phyloP scores from a whole-genome alignment of 2,329 filamentous ascomycete species.

The Colletotrichum chlorophyti region DNA sequence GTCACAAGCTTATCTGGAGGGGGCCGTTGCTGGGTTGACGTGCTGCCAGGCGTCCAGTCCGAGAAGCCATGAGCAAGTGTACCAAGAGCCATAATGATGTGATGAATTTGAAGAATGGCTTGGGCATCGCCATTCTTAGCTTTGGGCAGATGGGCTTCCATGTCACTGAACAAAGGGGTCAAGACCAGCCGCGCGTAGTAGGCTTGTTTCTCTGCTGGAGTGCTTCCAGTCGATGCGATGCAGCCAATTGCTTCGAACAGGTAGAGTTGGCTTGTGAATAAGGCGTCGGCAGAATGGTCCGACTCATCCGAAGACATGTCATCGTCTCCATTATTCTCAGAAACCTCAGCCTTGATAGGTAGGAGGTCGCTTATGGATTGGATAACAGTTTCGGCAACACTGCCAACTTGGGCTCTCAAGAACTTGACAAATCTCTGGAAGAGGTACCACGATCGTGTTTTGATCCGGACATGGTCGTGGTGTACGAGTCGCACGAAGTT shows the following conservation, averaged over 20 bases:
- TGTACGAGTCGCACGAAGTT: slow-evolving; percentile 92
- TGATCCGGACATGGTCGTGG: slow-evolving; percentile 84
- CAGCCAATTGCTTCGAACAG: slow-evolving; percentile 95
- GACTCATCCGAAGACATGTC: slow-evolving; percentile 96
- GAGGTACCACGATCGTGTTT: slow-evolving; percentile 93
- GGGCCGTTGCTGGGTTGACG: slow-evolving; percentile 49
- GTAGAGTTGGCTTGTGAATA: slow-evolving; percentile 91
- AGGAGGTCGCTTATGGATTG: slow-evolving; percentile 88
- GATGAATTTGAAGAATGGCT: slow-evolving; percentile 87
- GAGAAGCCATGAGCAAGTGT: slow-evolving; percentile 92
- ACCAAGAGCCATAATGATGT: slow-evolving; percentile 94
- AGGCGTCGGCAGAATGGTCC: slow-evolving; percentile 85
- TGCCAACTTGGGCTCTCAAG: slow-evolving; percentile 81
- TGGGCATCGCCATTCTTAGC: slow-evolving; percentile 84
- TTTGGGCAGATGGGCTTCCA: slow-evolving; percentile 78
- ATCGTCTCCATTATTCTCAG: slow-evolving; percentile 79
- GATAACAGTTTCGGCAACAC: slow-evolving; percentile 90
- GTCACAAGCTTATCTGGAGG: slow-evolving; percentile 73
- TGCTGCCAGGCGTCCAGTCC: slow-evolving; percentile 76
- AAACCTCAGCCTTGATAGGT: slow-evolving; percentile 87
- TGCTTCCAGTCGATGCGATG: slow-evolving; percentile 81
- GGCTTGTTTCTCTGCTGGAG: slow-evolving; percentile 84
- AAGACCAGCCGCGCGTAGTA: slow-evolving; percentile 87
- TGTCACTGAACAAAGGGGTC: slow-evolving; percentile 87
- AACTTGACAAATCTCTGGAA: slow-evolving; percentile 94